Conservation (phyloP, 306 rosid genomes). For the Lagenaria siceraria region DNA sequence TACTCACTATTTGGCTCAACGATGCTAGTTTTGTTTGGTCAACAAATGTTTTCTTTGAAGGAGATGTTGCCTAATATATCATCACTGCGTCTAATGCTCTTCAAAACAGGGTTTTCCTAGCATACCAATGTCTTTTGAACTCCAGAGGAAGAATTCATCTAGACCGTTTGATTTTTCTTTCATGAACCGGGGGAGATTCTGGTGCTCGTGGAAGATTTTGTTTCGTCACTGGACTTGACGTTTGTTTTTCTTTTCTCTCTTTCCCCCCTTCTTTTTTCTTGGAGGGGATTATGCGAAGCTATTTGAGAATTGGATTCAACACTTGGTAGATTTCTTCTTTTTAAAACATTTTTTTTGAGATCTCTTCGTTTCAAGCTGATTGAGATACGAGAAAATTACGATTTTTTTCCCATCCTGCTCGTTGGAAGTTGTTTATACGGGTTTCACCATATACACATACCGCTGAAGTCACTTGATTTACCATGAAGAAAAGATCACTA, state of each 20-base stretch:
- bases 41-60: background rate
- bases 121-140: slow-evolving; percentile 33
- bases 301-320: slow-evolving; percentile 2
- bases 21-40: background rate
- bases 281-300: background rate
- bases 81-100: slow-evolving; percentile 4
- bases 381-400: background rate
- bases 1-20: background rate
- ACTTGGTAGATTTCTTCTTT: background rate
- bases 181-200: slow-evolving; percentile 30
- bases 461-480: background rate
- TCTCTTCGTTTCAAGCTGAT: background rate
- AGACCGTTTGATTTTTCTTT: slow-evolving; percentile 12
- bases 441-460: background rate
- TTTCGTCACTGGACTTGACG: slow-evolving; percentile 50
- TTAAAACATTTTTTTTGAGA: slow-evolving; percentile 3
- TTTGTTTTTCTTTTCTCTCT: background rate
- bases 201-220: slow-evolving; percentile 31
- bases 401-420: background rate
- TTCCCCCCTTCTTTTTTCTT: background rate
- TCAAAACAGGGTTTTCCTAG: slow-evolving; percentile 19
- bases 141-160: slow-evolving; percentile 15
- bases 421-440: slow-evolving; percentile 1
- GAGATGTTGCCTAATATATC: background rate
- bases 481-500: slow-evolving; percentile 15